Base-by-base conservation (phyloP, 495 filamentous ascomycete species). In the Tuber microsphaerosporum region DNA sequence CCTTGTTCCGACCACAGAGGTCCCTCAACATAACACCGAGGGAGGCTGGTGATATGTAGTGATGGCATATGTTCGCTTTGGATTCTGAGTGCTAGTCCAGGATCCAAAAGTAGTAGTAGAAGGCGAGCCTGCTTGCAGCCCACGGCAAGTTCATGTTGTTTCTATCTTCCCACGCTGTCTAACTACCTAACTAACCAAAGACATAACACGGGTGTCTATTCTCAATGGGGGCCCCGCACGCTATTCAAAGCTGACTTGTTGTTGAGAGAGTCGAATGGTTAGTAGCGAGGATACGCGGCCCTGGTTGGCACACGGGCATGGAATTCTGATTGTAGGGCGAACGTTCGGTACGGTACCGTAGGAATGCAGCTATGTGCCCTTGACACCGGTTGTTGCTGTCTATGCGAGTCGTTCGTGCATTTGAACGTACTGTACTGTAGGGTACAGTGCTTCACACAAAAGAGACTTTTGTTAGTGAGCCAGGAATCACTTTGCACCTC, bases 331-430 rank as follows among this genome's bases (percentile, higher is more conserved):
- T 61, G 56, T 31, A 61, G 56, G 56, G 56, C 56, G 56, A 61
- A 31, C 56, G n/a, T 31, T 61, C n/a, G 56, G n/a, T n/a, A 31
- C 51, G 22, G n/a, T 61, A 61, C n/a, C 12, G n/a, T 31, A 16
- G 14, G 56, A 31, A 61, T 61, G 56, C 56, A 61, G 56, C 56
- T 31, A 61, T 31, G 31, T 61, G 56, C n/a, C 31, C 56, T 26
- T 61, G 56, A 61, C n/a, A 61, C 56, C 56, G 56, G 56, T 31
- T 61, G 56, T 61, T 31, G 56, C 56, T 61, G 56, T 61, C 56
- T 61, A 14, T 26, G 56, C 56, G n/a, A 26, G 56, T 16, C 31
- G 56, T 16, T 61, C 56, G 3, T 61, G 56, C 56, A 61, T 61
- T 61, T 31, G 9, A 31, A 61, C n/a, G 56, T 31, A 31, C 48